Evolutionary conservation across 768 basidiomycete species (phyloP).

Genomic region (Sutorius australiensis): DNA sequence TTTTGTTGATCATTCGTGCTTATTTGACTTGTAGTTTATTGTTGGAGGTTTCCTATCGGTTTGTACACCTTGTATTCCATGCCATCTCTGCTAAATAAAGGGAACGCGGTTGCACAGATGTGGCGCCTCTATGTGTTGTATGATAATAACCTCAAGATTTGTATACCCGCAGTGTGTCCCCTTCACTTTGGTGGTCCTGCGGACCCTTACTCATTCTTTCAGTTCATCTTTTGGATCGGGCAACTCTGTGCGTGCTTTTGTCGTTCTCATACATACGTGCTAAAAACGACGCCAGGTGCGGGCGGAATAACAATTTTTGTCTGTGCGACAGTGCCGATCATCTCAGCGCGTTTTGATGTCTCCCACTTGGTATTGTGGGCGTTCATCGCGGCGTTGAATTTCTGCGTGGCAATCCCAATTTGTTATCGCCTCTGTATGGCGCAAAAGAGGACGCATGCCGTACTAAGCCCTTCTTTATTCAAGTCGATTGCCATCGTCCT

Average conservation of each 20-base stretch:
- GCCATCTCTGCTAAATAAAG: background rate
- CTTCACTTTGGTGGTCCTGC: background rate
- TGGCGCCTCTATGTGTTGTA: slow-evolving; percentile 25
- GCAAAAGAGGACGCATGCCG: slow-evolving; percentile 2
- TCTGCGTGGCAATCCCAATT: slow-evolving; percentile 16
- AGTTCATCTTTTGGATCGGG: slow-evolving; percentile 20
- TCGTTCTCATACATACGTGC: background rate
- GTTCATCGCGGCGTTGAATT: slow-evolving; percentile 10
- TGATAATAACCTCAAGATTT: slow-evolving; percentile 6
- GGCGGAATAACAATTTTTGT: background rate
- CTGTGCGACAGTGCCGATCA: background rate
- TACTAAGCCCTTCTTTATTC: slow-evolving; percentile 4
- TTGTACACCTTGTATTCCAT: background rate
- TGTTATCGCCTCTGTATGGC: slow-evolving; percentile 11
- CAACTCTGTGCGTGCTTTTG: slow-evolving; percentile 13
- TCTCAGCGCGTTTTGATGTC: background rate
- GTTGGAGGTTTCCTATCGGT: slow-evolving; percentile 18
- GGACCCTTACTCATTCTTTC: background rate
- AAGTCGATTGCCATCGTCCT: slow-evolving; percentile 15
- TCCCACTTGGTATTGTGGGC: slow-evolving; percentile 10
- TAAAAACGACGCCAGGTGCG: slow-evolving; percentile 7
- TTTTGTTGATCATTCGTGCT: background rate
- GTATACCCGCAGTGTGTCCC: slow-evolving; percentile 17
- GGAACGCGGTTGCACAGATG: slow-evolving; percentile 1
- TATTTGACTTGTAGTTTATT: slow-evolving; percentile 9